Conservation (phyloP, 139 green algal genomes). For the Chlorella sp. region DNA sequence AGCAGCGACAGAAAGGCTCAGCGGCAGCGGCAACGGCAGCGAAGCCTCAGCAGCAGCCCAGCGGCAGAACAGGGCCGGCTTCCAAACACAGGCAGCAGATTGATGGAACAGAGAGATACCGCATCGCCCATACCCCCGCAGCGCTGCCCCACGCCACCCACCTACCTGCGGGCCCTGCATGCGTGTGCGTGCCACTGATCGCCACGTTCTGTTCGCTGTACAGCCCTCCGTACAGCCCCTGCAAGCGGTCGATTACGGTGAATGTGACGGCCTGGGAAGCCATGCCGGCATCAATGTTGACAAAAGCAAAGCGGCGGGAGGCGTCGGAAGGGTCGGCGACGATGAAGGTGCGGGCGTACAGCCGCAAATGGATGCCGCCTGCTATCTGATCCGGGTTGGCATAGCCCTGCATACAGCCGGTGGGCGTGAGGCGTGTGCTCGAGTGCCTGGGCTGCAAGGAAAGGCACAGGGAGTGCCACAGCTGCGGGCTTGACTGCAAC, state of each 20-base stretch:
- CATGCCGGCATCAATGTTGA: constrained; percentile 91
- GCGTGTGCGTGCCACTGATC: constrained; percentile 87
- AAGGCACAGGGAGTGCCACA: too few relatives aligned
- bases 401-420: constrained; percentile 68
- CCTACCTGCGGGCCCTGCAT: constrained; percentile 67
- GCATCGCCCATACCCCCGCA: too few relatives aligned
- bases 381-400: constrained; percentile 76
- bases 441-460: background rate
- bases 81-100: background rate
- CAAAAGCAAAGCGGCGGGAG: constrained; percentile 76
- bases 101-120: too few relatives aligned
- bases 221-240: constrained; percentile 72
- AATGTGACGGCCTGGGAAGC: constrained; percentile 83
- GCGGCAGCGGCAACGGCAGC: too few relatives aligned
- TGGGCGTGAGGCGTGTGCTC: background rate
- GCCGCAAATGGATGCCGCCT: constrained; percentile 77
- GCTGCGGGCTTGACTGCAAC: background rate
- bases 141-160: background rate
- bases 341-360: constrained; percentile 80
- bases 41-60: too few relatives aligned
- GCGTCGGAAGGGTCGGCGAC: constrained; percentile 58
- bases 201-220: constrained; percentile 82
- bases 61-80: too few relatives aligned
- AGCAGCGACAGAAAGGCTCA: too few relatives aligned
- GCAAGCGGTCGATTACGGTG: constrained; percentile 66